phyloP scores from a whole-genome alignment of 495 filamentous ascomycete species.

The Cercophora newfieldiana region DNA sequence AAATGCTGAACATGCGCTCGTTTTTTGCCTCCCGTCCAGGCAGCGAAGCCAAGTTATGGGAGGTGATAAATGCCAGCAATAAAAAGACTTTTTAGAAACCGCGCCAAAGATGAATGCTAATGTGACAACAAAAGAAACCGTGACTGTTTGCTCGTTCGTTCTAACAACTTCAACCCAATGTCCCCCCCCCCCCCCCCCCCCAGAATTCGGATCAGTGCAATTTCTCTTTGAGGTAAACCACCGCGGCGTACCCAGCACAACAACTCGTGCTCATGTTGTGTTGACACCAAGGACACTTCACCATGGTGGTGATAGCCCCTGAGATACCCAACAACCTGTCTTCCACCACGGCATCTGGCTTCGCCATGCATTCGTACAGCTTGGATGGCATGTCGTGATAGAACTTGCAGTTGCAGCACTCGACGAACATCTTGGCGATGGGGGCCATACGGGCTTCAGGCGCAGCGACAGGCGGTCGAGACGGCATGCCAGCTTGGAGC shows the following conservation, averaged over 20 bases:
- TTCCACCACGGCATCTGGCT: slow-evolving; percentile 56
- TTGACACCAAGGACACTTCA: slow-evolving; percentile 75
- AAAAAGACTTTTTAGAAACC: slow-evolving; percentile 1
- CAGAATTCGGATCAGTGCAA: slow-evolving; percentile 22
- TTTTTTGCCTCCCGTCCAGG: neutral
- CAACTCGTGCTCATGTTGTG: slow-evolving; percentile 73
- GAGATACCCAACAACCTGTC: slow-evolving; percentile 50
- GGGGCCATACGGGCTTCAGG: slow-evolving; percentile 33
- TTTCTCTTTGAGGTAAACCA: slow-evolving; percentile 66
- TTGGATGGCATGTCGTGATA: slow-evolving; percentile 80
- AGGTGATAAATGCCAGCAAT: neutral
- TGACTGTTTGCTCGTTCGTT: neutral
- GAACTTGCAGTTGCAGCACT: slow-evolving; percentile 78
- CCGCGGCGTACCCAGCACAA: slow-evolving; percentile 71
- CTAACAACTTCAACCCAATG: no score
- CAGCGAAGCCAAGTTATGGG: neutral
- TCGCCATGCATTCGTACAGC: slow-evolving; percentile 71
- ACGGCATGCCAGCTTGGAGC: slow-evolving; percentile 21
- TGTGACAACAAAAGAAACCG: slow-evolving; percentile 1
- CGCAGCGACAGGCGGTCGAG: slow-evolving; percentile 9
- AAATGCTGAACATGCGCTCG: neutral
- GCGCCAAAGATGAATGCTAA: slow-evolving; percentile 2
- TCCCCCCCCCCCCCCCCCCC: neutral
- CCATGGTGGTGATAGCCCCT: slow-evolving; percentile 56
- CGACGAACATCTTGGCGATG: slow-evolving; percentile 73